A percentile compares a stretch with the other conserved stretches of the same genome.
Conservation (phyloP, 371 early-diverging fungal genomes). For the Mucor plumbeus region DNA sequence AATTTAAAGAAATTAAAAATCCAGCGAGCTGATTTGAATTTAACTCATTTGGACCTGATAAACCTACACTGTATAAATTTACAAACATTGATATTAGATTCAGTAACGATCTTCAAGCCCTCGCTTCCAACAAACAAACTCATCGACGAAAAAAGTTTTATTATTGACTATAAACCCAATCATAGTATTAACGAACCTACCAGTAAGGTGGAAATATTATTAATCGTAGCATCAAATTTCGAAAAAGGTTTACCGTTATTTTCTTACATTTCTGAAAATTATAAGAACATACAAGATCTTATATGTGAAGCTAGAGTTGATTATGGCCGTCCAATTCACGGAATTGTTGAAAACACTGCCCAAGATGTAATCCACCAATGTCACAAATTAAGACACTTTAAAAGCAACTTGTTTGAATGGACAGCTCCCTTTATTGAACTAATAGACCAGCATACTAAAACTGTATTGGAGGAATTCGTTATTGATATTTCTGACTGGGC, state of each 20-base stretch:
- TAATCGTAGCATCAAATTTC: not conserved
- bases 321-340: not conserved
- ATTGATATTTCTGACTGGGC: not conserved
- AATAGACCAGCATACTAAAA: not conserved
- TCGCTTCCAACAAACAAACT: not conserved
- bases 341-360: not conserved
- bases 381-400: not conserved
- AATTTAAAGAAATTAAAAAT: not conserved
- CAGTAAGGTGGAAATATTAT: not conserved
- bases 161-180: not conserved
- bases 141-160: not conserved
- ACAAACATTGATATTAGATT: not conserved
- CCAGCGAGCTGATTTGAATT: not conserved
- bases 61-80: not conserved
- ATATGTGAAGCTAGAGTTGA: not conserved
- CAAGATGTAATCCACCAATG: not conserved
- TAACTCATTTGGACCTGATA: not conserved
- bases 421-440: not conserved
- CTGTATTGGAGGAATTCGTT: not conserved
- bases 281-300: not conserved
- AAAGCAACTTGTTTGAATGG: not conserved
- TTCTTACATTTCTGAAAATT: not conserved
- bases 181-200: not conserved
- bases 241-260: not conserved
- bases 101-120: not conserved